Evolutionary conservation across 768 basidiomycete species (phyloP), one percentile per base, ranked within the genome.

Genomic region (Daedaleopsis sinensis): DNA sequence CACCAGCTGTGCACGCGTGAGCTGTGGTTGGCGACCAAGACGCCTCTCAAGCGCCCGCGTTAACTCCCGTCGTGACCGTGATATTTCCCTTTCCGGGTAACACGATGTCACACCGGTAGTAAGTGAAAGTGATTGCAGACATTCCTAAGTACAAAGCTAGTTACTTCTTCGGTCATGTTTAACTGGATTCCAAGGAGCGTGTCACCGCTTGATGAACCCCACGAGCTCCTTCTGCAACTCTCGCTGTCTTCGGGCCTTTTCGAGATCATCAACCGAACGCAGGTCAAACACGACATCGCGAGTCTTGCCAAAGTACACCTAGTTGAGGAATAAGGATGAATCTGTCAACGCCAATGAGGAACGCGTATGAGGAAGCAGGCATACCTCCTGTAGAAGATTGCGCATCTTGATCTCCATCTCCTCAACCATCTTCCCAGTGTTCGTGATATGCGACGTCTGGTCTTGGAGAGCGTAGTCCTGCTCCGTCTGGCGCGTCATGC

Each of bases 331-430:
- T 50, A 15, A 37, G 49, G 37, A 19, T 44, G 23, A 59, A 32
- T 32, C 27, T 32, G 27, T 32, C 27, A 32, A 32, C 27, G 27
- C 27, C 27, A 32, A 32, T 32, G 27, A 32, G 7, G 27, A 32
- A 32, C 27, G 27, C 27, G 27, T 32, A 7, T 32, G 15, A 44
- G 48, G 21, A 21, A 43, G n/a, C 61, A 19, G 57, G 63, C 78
- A 49, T 61, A 87, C 93, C 80, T 95, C 93, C 75, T 94, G 91
- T 51, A 99, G 80, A 58, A 94, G 78, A 74, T 97, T 97, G 42
- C 97, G 85, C 94, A 98, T 95, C 79, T 98, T 98, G 73, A 96
- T 94, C 77, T 99, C 97, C 93, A 96, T 96, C 65, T 98, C 97
- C 75, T 99, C 97, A 64, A 99, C 89, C 88, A 98, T 90, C 66